Base-by-base conservation (phyloP, 169 alveolate species). In the Eimeria brunetti region DNA sequence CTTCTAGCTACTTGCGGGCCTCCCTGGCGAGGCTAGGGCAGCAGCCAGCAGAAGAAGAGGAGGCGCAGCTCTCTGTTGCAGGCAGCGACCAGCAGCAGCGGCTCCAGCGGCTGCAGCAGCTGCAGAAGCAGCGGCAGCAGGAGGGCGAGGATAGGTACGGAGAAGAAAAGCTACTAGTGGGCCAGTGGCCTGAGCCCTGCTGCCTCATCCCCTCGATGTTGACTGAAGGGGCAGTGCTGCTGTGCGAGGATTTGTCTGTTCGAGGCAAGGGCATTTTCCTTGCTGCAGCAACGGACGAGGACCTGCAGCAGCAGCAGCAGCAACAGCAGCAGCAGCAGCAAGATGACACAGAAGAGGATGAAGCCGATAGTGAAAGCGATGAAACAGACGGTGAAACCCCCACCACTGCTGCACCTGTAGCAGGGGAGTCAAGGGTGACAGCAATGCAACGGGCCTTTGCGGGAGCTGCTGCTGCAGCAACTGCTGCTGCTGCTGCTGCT, bases 191-290 rank as follows among this genome's bases (percentile, higher is more conserved):
- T n/a, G 81, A 56, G 22, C 60, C 64, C 60, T 60, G 80, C 46
- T 36, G 92, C 60, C 92, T 85, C 30, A 62, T 85, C 30, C 92
- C 92, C 30, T 85, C 92, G 20, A 60, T 85, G 92, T 30, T 62
- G 64, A 36, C 80, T 27, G 92, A 85, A 51, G 92, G 80, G 81
- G 92, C 92, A 9, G 96, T 94, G 91, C 91, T 94, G 73, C 96
- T 94, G 76, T 94, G 96, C 78, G 97, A 97, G 36, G 71, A 53
- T 94, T 81, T 91, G 80, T 85, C 93, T 38, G 90, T 84, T 36
- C 80, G 58, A 27, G 96, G 96, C n/a, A 67, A n/a, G 27, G 96
- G 96, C 64, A 27, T 46, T 44, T 76, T 69, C 73, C 81, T 88
- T 30, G 81, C 92, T 20, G 81, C 80, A 36, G 92, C 92, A 85